Evolutionary conservation across 805 yeast genomes (phyloP), one percentile per base, ranked within the genome.

Genomic region (Teunomyces kruisii): DNA sequence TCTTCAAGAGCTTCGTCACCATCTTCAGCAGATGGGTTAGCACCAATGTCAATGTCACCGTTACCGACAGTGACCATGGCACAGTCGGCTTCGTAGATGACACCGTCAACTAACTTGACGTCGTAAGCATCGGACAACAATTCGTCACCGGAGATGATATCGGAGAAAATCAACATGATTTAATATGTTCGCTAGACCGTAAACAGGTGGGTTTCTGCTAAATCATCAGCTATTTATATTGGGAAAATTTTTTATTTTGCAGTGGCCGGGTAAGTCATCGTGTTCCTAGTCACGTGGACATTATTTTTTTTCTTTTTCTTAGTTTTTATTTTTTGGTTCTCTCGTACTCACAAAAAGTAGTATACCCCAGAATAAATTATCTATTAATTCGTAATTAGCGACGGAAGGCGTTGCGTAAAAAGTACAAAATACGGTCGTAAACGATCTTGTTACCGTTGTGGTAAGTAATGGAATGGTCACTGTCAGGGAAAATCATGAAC

Each of bases 1-100:
- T 87, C 96, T 63, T 89, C 98, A 43, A 82, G 69, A 47, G 74
- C 91, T 30, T 86, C 96, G 35, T 73, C 90, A 70, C 77, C 97
- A 59, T 79, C 98, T 78, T 94, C 99, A 59, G 98, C 97, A 64
- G 97, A 89, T 68, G 99, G 97, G 86, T 94, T 94, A 66, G 96
- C 99, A 78, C 99, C 99, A 73, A 94, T 94, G 75, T 94, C 98
- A 62, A 94, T 83, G 68, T 94, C 94, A 65, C 83, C 97, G 68
- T 89, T 87, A 72, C 81, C 84, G 64, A 94, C 89, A 64, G 78
- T 84, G 73, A 94, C 82, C 94, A 90, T 84, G 64, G 81, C 77
- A 78, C 97, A 90, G 84, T 94, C 88, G 58, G 96, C 98, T 81
- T 94, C 99, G 81, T 80, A 88, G 71, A 94, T 89, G 64, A 80